phyloP scores from a whole-genome alignment of 2,329 filamentous ascomycete species.

The Fusarium graminum region DNA sequence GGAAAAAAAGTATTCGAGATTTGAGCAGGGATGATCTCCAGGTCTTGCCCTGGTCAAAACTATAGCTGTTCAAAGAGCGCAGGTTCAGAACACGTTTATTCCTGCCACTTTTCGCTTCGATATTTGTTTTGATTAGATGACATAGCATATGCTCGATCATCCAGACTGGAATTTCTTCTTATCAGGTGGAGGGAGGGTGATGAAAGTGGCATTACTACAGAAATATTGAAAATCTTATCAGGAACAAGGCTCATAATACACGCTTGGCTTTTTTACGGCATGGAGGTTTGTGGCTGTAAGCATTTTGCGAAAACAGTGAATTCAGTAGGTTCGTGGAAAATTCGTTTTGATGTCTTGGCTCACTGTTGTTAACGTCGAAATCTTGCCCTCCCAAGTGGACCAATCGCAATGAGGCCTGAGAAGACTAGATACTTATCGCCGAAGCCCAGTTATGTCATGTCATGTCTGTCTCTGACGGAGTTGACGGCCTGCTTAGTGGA shows the following conservation, averaged over 20 bases:
- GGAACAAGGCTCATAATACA: too few species aligned
- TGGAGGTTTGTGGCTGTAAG: too few species aligned
- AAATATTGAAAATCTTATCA: too few species aligned
- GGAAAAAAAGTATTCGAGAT: constrained; percentile 58
- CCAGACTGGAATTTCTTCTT: too few species aligned
- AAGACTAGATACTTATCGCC: constrained; percentile 14
- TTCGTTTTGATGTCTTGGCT: not conserved
- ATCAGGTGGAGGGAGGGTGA: too few species aligned
- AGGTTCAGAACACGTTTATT: not conserved
- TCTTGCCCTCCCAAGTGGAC: not conserved
- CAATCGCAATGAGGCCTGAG: not conserved
- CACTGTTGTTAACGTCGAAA: constrained; percentile 21
- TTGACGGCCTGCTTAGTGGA: not conserved
- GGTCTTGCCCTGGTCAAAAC: constrained; percentile 14
- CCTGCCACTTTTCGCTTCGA: too few species aligned
- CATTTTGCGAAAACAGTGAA: too few species aligned
- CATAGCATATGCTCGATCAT: too few species aligned
- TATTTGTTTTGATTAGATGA: too few species aligned
- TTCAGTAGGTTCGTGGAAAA: not conserved
- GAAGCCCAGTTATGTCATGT: constrained; percentile 20
- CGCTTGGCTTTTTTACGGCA: too few species aligned
- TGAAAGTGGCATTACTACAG: too few species aligned
- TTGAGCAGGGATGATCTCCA: constrained; percentile 39
- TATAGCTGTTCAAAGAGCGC: constrained; percentile 1
- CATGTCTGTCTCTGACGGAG: constrained; percentile 1